Conservation (phyloP, 1,284 basidiomycete species). For the Trametes pubescens region DNA sequence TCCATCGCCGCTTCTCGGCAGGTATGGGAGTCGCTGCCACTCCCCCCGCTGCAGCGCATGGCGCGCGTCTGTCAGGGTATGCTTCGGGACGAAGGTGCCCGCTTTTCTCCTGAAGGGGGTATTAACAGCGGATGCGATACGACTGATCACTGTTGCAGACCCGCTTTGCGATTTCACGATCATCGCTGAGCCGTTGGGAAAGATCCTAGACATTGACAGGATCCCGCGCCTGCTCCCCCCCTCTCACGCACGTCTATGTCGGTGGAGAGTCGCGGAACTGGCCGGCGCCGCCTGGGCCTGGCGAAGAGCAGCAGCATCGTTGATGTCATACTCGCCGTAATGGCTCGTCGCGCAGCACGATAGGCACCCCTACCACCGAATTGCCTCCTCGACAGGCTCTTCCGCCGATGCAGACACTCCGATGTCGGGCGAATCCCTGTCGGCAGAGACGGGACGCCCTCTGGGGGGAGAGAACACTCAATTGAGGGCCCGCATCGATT, state of each 20-base stretch:
- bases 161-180: background rate
- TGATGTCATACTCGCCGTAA: background rate
- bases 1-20: background rate
- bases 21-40: background rate
- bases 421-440: constrained; percentile 11
- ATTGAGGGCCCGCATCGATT: background rate
- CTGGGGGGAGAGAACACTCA: background rate
- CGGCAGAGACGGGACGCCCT: background rate
- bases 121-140: background rate
- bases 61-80: background rate
- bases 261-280: background rate
- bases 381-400: background rate
- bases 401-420: constrained; percentile 1
- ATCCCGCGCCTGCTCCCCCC: background rate
- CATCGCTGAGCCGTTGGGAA: background rate
- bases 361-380: background rate
- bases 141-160: background rate
- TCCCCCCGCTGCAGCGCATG: background rate
- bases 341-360: background rate
- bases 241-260: background rate
- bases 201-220: background rate
- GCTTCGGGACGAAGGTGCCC: background rate
- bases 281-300: background rate
- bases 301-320: background rate
- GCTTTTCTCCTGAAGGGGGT: background rate